Conservation (phyloP, 345 rosid species). For the Ceriops decandra region DNA sequence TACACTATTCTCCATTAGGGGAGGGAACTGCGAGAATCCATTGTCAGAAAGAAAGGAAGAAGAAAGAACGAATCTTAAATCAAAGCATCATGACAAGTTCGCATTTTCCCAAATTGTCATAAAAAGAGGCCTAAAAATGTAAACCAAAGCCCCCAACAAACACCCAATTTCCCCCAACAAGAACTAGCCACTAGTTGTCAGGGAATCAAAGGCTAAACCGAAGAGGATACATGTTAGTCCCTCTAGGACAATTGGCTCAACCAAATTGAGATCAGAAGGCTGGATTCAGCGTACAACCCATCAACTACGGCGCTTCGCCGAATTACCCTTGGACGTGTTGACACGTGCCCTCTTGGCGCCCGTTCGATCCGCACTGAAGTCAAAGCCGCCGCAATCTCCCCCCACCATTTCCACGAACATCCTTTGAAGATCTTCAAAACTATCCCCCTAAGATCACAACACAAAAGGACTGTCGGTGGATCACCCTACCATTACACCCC, state of each 20-base stretch:
- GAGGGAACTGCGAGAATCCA: too few relatives aligned
- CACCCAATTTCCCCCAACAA: constrained; percentile 2
- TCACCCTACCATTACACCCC: background rate
- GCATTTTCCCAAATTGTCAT: background rate
- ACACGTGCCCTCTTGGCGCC: constrained; percentile 46
- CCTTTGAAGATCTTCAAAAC: constrained; percentile 84
- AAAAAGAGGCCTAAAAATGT: too few relatives aligned
- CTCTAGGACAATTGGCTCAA: too few relatives aligned
- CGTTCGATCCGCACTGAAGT: constrained; percentile 23
- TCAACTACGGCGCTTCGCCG: constrained; percentile 42
- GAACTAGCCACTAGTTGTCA: background rate
- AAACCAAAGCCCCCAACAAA: background rate
- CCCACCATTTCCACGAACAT: constrained; percentile 81
- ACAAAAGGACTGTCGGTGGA: background rate
- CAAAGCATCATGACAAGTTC: too few relatives aligned
- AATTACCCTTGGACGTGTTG: constrained; percentile 29
- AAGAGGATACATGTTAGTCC: background rate
- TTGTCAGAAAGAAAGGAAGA: too few relatives aligned
- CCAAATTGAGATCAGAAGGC: too few relatives aligned
- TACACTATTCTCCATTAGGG: too few relatives aligned
- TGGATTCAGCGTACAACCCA: constrained; percentile 1
- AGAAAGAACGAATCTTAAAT: too few relatives aligned
- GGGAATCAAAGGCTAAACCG: background rate
- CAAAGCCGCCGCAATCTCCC: constrained; percentile 41
- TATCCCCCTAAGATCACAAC: constrained; percentile 48